A percentile compares a stretch with the other conserved stretches of the same genome.
phyloP scores from a whole-genome alignment of 805 yeast genomes.

The Metschnikowia borealis region DNA sequence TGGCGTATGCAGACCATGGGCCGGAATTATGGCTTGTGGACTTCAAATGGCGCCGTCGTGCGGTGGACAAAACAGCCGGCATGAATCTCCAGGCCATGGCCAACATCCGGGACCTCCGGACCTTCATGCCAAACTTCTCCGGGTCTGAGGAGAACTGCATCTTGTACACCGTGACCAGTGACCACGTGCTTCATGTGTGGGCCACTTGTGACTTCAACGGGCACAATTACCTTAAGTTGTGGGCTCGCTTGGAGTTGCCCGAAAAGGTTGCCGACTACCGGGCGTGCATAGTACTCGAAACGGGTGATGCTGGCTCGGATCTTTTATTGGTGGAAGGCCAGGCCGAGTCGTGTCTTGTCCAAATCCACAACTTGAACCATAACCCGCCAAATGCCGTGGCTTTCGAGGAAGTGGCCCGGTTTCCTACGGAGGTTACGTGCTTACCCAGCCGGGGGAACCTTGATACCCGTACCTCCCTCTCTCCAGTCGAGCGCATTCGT shows the following conservation, averaged over 20 bases:
- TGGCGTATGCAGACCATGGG: slow-evolving; percentile 66
- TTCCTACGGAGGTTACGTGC: slow-evolving; percentile 6
- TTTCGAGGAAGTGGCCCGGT: slow-evolving; percentile 32
- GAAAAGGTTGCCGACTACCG: slow-evolving; percentile 3
- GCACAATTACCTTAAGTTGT: slow-evolving; percentile 52
- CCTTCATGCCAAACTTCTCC: slow-evolving; percentile 28
- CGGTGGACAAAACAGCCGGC: slow-evolving; percentile 33
- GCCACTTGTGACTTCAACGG: slow-evolving; percentile 57
- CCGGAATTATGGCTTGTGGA: slow-evolving; percentile 43
- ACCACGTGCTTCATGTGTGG: slow-evolving; percentile 63
- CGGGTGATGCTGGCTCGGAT: slow-evolving; percentile 15
- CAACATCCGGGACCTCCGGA: slow-evolving; percentile 32
- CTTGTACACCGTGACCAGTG: slow-evolving; percentile 63
- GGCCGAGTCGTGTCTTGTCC: slow-evolving; percentile 35
- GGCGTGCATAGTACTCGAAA: slow-evolving; percentile 6
- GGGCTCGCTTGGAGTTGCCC: slow-evolving; percentile 46
- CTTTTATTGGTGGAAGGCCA: slow-evolving; percentile 40
- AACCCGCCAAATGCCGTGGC: slow-evolving; percentile 54
- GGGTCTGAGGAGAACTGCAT: slow-evolving; percentile 32
- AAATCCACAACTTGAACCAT: slow-evolving; percentile 47
- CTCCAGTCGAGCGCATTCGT: not conserved
- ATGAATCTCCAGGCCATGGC: slow-evolving; percentile 23
- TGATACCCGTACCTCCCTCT: not conserved
- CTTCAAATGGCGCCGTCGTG: slow-evolving; percentile 30
- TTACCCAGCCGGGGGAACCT: slow-evolving; percentile 9